Evolutionary conservation across 2,329 filamentous ascomycete species (phyloP).

Genomic region (Apiospora koreana): DNA sequence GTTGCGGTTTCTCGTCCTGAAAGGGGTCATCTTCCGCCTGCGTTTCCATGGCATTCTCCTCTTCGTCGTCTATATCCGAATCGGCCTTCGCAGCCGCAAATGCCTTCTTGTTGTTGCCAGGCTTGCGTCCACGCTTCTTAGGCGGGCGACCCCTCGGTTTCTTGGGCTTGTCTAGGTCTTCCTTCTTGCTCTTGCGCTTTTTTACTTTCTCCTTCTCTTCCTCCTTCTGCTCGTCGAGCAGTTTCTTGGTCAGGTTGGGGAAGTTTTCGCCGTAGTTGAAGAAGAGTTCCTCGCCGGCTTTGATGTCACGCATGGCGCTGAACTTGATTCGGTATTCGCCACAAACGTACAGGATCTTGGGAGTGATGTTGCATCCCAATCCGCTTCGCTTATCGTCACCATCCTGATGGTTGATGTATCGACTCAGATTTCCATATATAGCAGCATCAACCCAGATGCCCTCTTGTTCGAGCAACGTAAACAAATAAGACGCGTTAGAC

Average conservation of each 20-base stretch:
- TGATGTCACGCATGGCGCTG: conserved; percentile 66
- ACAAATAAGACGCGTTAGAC: conserved; percentile 65
- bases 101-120: conserved; percentile 29
- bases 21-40: conserved; percentile 27
- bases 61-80: conserved; percentile 28
- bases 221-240: conserved; percentile 45
- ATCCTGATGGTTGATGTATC: conserved; percentile 80
- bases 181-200: conserved; percentile 19
- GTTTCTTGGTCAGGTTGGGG: conserved; percentile 58
- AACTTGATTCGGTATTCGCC: conserved; percentile 77
- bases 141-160: conserved; percentile 31
- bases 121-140: conserved; percentile 30
- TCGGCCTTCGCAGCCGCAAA: conserved; percentile 25
- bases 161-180: conserved; percentile 25
- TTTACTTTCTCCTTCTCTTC: conserved; percentile 28
- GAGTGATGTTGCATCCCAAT: conserved; percentile 59
- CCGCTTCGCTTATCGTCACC: conserved; percentile 47
- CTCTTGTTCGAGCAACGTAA: conserved; percentile 60
- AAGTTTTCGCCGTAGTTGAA: conserved; percentile 79
- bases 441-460: conserved; percentile 74
- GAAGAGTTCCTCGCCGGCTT: conserved; percentile 74
- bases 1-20: conserved; percentile 19
- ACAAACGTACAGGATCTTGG: conserved; percentile 71
- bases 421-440: conserved; percentile 75
- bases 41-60: conserved; percentile 19